phyloP scores from a whole-genome alignment of 2,329 filamentous ascomycete species.

The Fusarium tjaetaba region DNA sequence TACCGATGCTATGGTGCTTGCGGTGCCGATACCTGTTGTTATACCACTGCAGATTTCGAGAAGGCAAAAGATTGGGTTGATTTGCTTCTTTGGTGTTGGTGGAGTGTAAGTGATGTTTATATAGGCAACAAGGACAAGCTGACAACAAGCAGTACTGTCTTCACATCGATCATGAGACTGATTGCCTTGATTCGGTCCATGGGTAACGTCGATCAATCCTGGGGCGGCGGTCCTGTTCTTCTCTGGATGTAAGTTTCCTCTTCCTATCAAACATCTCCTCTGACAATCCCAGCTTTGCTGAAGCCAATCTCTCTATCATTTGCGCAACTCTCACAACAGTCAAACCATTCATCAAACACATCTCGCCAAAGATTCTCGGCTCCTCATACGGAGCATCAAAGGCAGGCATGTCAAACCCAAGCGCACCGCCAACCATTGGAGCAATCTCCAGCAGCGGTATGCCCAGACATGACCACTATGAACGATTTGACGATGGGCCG shows the following conservation, averaged over 20 bases:
- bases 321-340: conserved; percentile 22
- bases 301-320: conserved; percentile 30
- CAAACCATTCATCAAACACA: conserved; percentile 27
- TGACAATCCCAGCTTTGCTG: conserved; percentile 4
- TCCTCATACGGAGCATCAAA: conserved; percentile 1
- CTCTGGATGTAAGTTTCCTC: conserved; percentile 25
- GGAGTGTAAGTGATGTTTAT: background rate
- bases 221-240: conserved; percentile 13
- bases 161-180: conserved; percentile 29
- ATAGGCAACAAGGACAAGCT: fast-evolving
- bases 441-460: background rate
- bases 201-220: conserved; percentile 10
- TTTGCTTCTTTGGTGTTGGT: conserved; percentile 15
- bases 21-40: conserved; percentile 11
- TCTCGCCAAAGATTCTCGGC: conserved; percentile 18
- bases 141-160: conserved; percentile 8
- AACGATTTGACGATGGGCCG: conserved; percentile 2
- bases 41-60: background rate
- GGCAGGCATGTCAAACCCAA: conserved; percentile 8
- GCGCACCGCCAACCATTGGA: conserved; percentile 17
- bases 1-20: conserved; percentile 15
- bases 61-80: conserved; percentile 15
- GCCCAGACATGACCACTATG: conserved; percentile 4
- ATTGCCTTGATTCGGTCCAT: conserved; percentile 15
- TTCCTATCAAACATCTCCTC: fast-evolving